Evolutionary conservation across 129 eudicot species (phyloP), one percentile per base, ranked within the genome.

Genomic region (Ambrosia artemisiifolia): DNA sequence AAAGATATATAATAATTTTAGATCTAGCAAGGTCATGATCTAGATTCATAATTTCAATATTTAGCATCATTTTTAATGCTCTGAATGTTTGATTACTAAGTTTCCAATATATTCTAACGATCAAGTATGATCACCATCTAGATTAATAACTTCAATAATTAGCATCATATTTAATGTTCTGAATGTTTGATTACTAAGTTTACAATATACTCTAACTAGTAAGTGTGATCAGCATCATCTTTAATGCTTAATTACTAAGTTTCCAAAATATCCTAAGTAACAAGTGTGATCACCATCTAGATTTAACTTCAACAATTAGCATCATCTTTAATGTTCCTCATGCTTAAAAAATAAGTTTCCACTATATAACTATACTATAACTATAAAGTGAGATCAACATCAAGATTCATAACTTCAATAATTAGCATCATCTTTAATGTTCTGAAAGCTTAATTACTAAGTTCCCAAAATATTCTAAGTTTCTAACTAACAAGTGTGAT

Each of bases 391-490:
- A n/a, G 2, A 16, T 34, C 3, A 66, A 32, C 30, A n/a, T 54
- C 38, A 10, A 48, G 36, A 24, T 24, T 24, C 28, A 24, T 24
- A 24, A 24, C 28, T 24, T 24, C 28, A 24, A 24, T 30, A 46
- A 53, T 17, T 67, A 46, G 42, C 74, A 55, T 17, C 68, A 24
- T 67, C 69, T 54, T 66, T 16, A 67, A 12, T 59, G 73, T 54
- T 24, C 43, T 18, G 11, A 49, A 57, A 57, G 43, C 20, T 68
- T 56, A 8, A 74, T 63, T 24, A 11, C 56, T 65, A 50, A 5
- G 44, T 38, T 64, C 11, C 14, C 54, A 65, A 40, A 30, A 17
- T 6, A 34, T 1, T 63, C 51, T 34, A 51, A 49, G 19, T 20
- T 1, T 63, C 51, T 49, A 51, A 49, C 34, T 20, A 20, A 7